Percentiles rank a stretch among this genome's conserved stretches.
phyloP scores from a whole-genome alignment of 1,284 basidiomycete genomes.

The Grifola frondosa region DNA sequence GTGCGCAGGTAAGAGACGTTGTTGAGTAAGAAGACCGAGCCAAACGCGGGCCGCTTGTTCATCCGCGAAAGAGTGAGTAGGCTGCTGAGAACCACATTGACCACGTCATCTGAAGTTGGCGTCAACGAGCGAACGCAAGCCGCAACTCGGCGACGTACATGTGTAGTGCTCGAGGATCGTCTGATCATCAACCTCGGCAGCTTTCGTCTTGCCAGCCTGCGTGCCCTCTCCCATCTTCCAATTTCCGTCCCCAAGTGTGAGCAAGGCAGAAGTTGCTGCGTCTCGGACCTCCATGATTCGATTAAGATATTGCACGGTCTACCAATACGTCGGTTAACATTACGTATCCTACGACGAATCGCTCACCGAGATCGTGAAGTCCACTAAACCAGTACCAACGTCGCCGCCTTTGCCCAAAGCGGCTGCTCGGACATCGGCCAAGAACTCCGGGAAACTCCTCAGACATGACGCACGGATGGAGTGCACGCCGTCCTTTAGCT shows the following conservation, averaged over 20 bases:
- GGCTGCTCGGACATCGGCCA: conserved; percentile 71
- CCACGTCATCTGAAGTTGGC: conserved; percentile 57
- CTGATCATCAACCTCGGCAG: conserved; percentile 53
- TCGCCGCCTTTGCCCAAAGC: conserved; percentile 48
- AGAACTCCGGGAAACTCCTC: conserved; percentile 76
- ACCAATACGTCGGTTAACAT: background rate
- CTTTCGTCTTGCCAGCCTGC: conserved; percentile 53
- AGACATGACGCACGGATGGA: conserved; percentile 65
- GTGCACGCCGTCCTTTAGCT: conserved; percentile 66
- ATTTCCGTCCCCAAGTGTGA: conserved; percentile 76
- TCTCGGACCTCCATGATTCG: conserved; percentile 65
- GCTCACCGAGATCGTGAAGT: conserved; percentile 60
- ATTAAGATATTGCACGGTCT: conserved; percentile 71
- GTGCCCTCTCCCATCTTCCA: conserved; percentile 87
- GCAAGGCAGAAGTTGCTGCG: conserved; percentile 62
- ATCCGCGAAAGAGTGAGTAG: conserved; percentile 60
- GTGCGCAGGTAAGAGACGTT: conserved; percentile 69
- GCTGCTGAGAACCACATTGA: conserved; percentile 57
- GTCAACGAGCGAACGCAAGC: conserved; percentile 2
- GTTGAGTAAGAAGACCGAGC: conserved; percentile 76
- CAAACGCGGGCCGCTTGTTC: conserved; percentile 64
- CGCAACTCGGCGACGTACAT: conserved; percentile 43
- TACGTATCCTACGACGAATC: background rate
- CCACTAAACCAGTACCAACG: conserved; percentile 58
- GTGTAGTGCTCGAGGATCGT: conserved; percentile 71